Evolutionary conservation across 225 moss, liverwort and hornwort species (phyloP).

Genomic region (Marchantia paleacea): DNA sequence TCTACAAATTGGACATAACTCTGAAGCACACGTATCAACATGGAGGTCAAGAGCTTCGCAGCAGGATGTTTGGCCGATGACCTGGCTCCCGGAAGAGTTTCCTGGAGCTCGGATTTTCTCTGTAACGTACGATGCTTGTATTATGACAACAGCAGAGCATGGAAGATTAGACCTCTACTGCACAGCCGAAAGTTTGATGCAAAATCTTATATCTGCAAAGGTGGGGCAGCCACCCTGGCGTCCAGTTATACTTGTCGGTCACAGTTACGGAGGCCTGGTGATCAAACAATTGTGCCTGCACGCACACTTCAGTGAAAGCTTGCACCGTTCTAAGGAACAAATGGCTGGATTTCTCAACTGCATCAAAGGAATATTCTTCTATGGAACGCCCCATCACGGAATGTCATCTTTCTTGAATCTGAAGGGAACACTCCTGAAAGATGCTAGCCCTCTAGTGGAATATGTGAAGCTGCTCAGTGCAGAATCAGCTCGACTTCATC

Average conservation of each 20-base stretch:
- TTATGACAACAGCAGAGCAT: background rate
- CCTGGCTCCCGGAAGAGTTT: background rate
- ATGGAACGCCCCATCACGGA: background rate
- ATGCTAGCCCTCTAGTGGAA: too few species aligned
- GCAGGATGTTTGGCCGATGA: background rate
- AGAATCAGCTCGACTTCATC: too few species aligned
- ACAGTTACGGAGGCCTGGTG: constrained; percentile 1
- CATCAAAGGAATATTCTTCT: background rate
- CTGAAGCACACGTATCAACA: background rate
- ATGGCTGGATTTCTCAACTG: background rate
- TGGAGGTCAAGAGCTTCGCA: background rate
- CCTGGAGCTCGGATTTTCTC: background rate
- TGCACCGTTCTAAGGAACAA: too few species aligned
- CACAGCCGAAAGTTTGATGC: background rate
- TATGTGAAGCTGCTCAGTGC: too few species aligned
- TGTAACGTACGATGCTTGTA: background rate
- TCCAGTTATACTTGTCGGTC: constrained; percentile 3
- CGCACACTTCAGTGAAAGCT: background rate
- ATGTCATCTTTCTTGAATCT: background rate
- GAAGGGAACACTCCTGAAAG: too few species aligned
- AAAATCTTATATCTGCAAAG: background rate
- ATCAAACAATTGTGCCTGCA: constrained; percentile 2
- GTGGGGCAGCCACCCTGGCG: background rate
- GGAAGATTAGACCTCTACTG: constrained; percentile 1
- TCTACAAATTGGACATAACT: background rate